These are phyloP conservation scores for Withania somnifera DNA, from an alignment of 305 asterid genomes.

Conservation along the genomic window DNA sequence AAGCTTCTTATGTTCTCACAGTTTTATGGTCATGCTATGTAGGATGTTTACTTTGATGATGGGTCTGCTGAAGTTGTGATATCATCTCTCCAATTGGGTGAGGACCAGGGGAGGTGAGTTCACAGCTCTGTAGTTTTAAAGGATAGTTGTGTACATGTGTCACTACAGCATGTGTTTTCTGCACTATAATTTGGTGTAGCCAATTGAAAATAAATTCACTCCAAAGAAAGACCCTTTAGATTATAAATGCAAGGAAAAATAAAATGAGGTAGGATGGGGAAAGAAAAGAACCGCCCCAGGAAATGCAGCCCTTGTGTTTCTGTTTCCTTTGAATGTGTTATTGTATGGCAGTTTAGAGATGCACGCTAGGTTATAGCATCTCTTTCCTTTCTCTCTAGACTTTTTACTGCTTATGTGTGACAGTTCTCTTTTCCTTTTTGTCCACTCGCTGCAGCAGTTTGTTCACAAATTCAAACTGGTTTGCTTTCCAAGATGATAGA, in stretches of 20 bases:
- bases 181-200: not conserved
- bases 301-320: not conserved
- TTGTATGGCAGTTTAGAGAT: not conserved
- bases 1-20: not conserved
- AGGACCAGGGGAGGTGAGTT: constrained; percentile 90
- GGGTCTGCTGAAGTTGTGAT: constrained; percentile 96
- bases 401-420: not conserved
- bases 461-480: constrained; percentile 99
- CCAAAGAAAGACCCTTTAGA: not conserved
- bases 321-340: not conserved
- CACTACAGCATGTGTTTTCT: not conserved
- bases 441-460: constrained; percentile 38
- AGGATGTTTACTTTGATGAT: constrained; percentile 94
- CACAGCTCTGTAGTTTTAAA: not conserved
- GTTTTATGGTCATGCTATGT: constrained; percentile 24
- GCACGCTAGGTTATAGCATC: constrained; percentile 4
- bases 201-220: not conserved
- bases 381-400: not conserved
- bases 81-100: constrained; percentile 90
- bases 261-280: not conserved
- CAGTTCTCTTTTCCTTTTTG: not conserved
- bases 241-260: not conserved
- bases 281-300: not conserved
- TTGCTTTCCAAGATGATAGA: constrained; percentile 84
- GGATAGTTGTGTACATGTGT: not conserved